A percentile compares a stretch with the other conserved stretches of the same genome.
These are phyloP conservation scores for Hyaloperonospora brassicae DNA, from an alignment of 352 stramenopile species.

Conservation along the genomic window DNA sequence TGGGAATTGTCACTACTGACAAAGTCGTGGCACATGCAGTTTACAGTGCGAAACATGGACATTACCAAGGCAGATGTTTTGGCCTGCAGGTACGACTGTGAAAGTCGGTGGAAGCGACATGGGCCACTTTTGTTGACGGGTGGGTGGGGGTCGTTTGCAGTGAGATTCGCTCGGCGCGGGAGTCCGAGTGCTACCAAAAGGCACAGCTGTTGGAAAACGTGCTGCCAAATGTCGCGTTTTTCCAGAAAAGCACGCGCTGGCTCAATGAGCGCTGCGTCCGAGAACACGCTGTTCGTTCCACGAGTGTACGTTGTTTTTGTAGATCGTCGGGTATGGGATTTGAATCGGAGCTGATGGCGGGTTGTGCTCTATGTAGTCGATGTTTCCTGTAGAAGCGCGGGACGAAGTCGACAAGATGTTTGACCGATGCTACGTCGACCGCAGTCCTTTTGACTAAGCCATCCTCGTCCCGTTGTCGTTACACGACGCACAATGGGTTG, in stretches of 20 bases:
- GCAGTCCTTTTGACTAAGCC: constrained; percentile 40
- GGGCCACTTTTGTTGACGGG: neutral
- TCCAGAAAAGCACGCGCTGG: constrained; percentile 53
- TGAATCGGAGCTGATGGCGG: neutral
- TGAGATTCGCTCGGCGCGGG: constrained; percentile 71
- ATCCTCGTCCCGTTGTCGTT: no score
- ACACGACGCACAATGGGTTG: no score
- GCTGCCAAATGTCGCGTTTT: constrained; percentile 54
- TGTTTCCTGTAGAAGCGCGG: constrained; percentile 61
- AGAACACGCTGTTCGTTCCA: constrained; percentile 68
- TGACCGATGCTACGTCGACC: constrained; percentile 59
- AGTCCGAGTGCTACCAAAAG: constrained; percentile 80
- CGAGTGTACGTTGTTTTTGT: constrained; percentile 31
- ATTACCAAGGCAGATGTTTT: constrained; percentile 73
- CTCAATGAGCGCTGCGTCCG: constrained; percentile 59
- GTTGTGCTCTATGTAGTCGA: constrained; percentile 37
- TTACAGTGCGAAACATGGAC: constrained; percentile 79
- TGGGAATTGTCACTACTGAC: constrained; percentile 6
- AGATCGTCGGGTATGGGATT: neutral
- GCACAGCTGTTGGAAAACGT: constrained; percentile 49
- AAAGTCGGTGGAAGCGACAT: neutral
- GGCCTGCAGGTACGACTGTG: constrained; percentile 47
- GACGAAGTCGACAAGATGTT: constrained; percentile 77
- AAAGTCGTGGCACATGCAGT: constrained; percentile 27
- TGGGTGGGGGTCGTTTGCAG: constrained; percentile 14